A percentile compares a stretch with the other conserved stretches of the same genome.
These are phyloP conservation scores for Fusarium coicis DNA, from an alignment of 2,329 filamentous ascomycete species.

Conservation along the genomic window DNA sequence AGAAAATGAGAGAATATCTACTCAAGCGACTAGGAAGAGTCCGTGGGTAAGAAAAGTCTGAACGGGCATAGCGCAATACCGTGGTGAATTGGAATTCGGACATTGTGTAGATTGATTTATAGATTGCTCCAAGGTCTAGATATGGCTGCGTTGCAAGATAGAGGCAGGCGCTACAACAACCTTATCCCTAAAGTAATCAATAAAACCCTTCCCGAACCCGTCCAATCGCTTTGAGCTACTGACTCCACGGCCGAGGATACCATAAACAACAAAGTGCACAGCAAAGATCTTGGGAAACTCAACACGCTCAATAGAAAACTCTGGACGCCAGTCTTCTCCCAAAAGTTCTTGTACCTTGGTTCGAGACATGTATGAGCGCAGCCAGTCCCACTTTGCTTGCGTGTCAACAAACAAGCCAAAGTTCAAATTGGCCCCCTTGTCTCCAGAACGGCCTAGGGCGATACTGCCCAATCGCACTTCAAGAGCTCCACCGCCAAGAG, in stretches of 20 bases:
- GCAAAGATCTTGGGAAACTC: background rate
- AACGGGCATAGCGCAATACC: background rate
- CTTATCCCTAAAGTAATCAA: background rate
- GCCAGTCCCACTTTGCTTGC: background rate
- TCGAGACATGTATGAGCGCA: background rate
- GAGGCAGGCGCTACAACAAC: background rate
- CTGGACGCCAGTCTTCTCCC: background rate
- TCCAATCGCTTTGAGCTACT: background rate
- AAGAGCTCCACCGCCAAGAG: background rate
- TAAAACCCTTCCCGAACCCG: background rate
- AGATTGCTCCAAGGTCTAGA: background rate
- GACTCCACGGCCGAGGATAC: background rate
- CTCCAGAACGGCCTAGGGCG: background rate
- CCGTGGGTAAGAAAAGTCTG: accelerated
- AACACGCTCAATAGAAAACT: background rate
- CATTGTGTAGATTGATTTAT: background rate
- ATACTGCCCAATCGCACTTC: background rate
- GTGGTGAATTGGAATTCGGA: background rate
- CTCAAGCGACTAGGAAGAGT: accelerated
- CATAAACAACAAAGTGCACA: background rate
- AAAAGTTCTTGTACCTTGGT: background rate
- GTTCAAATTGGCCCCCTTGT: background rate
- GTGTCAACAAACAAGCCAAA: background rate
- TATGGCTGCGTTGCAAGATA: background rate
- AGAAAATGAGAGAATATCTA: background rate